Base-by-base conservation (phyloP, 2,329 filamentous ascomycete genomes). In the Apiospora saccharicola region DNA sequence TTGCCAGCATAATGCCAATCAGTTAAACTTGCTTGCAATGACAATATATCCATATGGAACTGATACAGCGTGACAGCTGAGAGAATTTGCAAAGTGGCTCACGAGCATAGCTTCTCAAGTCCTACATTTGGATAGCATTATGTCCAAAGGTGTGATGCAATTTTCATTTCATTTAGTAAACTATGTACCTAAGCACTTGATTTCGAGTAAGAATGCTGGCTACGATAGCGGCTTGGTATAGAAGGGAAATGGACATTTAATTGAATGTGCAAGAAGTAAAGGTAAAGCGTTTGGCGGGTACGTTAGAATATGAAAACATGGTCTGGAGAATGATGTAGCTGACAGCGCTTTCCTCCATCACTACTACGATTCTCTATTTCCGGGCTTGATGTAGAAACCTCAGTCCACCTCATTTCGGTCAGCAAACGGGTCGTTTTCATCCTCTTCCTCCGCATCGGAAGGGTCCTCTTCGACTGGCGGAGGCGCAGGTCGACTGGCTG, bases 381-480 rank as follows among this genome's bases (percentile, higher is more conserved):
- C 53, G 79, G 76, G 76, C 76, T 80, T 10, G 80, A 79, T 37
- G 81, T 83, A 22, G 74, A 75, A 4, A 93, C 87, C 4, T 64
- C 34, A 64, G 14, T 41, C 34, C 57, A 93, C 87, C 6, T 64
- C 57, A 64, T 64, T 64, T 22, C 57, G 57, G 34, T 64, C 57
- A 41, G 57, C 57, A 64, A 98, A 98, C 0, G 95, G 95, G 79
- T 97, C 90, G 74, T 96, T 89, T n/a, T 95, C 93, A 64, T 94
- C 92, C 24, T 93, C 91, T 8, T 93, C 91, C 3, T 89, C 89
- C 10, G 87, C 85, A n/a, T 87, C 84, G 22, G 79, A 77, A 43
- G 87, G 87, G 16, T 91, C 89, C 22, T 87, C 88, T n/a, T 88
- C 83, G 73, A 83, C 83, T n/a, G 82, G 78, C 26, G 76, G 83